phyloP scores from a whole-genome alignment of 192 early-diverging fungal genomes.

The Backusella circina region DNA sequence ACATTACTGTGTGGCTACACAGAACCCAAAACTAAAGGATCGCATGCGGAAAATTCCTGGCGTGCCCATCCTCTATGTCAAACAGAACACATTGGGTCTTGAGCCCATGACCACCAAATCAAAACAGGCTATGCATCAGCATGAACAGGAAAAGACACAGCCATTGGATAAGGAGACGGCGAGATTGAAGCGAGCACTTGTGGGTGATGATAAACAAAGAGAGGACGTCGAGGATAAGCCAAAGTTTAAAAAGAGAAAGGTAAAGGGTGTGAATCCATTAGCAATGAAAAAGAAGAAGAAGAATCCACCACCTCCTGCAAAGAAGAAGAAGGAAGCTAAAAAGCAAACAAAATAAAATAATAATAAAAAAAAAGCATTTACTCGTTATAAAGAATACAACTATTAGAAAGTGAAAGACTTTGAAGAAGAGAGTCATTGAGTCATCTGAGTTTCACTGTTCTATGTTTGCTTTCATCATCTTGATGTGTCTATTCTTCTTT shows the following conservation, averaged over 20 bases:
- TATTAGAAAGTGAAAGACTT: too few relatives aligned
- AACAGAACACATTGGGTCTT: slow-evolving; percentile 68
- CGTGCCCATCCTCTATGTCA: slow-evolving; percentile 75
- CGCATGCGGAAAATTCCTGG: slow-evolving; percentile 69
- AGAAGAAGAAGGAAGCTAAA: not conserved
- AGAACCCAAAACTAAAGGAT: slow-evolving; percentile 64
- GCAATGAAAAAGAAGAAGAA: slow-evolving; percentile 77
- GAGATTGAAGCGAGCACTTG: slow-evolving; percentile 49
- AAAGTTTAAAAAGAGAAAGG: slow-evolving; percentile 46
- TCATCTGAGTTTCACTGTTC: too few relatives aligned
- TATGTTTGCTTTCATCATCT: too few relatives aligned
- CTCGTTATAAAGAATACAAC: too few relatives aligned
- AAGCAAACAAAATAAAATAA: not conserved
- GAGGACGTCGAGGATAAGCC: slow-evolving; percentile 33
- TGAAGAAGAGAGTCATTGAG: too few relatives aligned
- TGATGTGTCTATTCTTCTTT: not conserved
- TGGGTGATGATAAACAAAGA: slow-evolving; percentile 40
- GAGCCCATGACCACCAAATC: slow-evolving; percentile 68
- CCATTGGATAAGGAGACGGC: slow-evolving; percentile 43
- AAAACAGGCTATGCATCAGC: slow-evolving; percentile 38
- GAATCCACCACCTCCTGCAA: slow-evolving; percentile 5
- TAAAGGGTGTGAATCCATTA: slow-evolving; percentile 82
- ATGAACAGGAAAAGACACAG: slow-evolving; percentile 38
- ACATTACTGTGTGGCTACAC: slow-evolving; percentile 84
- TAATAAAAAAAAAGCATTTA: not conserved